Base-by-base conservation (phyloP, 805 yeast species). In the Ogataea polymorpha region DNA sequence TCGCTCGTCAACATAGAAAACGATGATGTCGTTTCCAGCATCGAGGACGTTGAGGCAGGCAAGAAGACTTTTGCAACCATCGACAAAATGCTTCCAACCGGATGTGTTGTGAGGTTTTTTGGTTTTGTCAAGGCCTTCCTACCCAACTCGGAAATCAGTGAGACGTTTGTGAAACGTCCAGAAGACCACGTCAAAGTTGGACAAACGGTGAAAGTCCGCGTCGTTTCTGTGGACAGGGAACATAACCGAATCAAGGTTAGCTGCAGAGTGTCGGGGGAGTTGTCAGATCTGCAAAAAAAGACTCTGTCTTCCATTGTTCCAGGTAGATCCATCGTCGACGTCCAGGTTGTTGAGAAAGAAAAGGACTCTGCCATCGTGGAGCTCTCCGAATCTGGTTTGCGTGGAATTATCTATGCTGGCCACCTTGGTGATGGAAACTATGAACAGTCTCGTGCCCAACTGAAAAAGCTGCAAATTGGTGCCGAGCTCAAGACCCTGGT, bases 111-210 rank as follows among this genome's bases (percentile, higher is more conserved):
- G 6, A 77, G 89, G 12, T 89, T 93, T 57, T 90, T 87, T 56
- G 95, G 93, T 40, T 71, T 73, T 39, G 61, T 86, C 31, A 77
- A 72, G 50, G 99, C 89, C 0, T 90, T 79, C 59, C 68, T 93
- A 46, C 98, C 99, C 23, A 79, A 81, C 49, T 70, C 82, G 40
- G 98, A 93, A 67, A 86, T 93, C 54, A 83, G 95, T 39, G 98
- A 93, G 64, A 80, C 96, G 1, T 86, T 76, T 59, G 93, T 90
- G 28, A 73, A 71, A 37, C 77, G 79, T 41, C 89, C 96, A 14
- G 77, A 75, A 50, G 91, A 89, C 50, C 84, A 82, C 61, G 73
- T 91, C 52, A 80, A 79, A 49, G 57, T 85, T 12, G 96, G 96
- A 4, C 98, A 93, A 65, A 82, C 96, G 1, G 82, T 93, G 27